Conservation (phyloP, 2,329 filamentous ascomycete species). For the Aureobasidium sp. region DNA sequence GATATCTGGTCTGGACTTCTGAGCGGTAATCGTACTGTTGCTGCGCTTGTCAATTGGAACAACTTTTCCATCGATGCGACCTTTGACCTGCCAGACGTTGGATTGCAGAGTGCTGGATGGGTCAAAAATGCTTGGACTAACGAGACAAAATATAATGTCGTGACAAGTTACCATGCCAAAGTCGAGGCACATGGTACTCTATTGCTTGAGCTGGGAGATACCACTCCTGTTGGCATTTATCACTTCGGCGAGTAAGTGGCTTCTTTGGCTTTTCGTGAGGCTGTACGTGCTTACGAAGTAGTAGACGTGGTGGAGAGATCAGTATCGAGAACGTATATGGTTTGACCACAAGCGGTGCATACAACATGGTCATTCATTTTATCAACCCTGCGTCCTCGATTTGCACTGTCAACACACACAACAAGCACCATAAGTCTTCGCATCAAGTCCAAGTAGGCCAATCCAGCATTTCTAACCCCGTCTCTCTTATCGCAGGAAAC, state of each 20-base stretch:
- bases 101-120: slow-evolving; percentile 34
- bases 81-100: slow-evolving; percentile 37
- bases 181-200: slow-evolving; percentile 29
- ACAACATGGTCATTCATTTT: neutral
- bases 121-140: slow-evolving; percentile 29
- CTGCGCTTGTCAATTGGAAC: slow-evolving; percentile 46
- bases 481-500: neutral
- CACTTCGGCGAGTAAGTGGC: neutral
- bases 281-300: too few relatives aligned
- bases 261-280: too few relatives aligned
- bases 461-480: neutral
- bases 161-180: slow-evolving; percentile 25
- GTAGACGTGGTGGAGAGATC: neutral
- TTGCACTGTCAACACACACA: neutral
- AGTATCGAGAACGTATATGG: neutral
- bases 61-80: slow-evolving; percentile 38
- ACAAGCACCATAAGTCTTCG: neutral
- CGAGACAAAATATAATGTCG: slow-evolving; percentile 20
- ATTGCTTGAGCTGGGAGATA: slow-evolving; percentile 28
- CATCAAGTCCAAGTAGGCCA: neutral
- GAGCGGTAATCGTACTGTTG: slow-evolving; percentile 37
- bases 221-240: slow-evolving; percentile 24
- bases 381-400: too few relatives aligned
- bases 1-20: slow-evolving; percentile 48
- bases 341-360: neutral